Conservation (phyloP, 2,329 filamentous ascomycete species). For the Paraconiothyrium brasiliense region DNA sequence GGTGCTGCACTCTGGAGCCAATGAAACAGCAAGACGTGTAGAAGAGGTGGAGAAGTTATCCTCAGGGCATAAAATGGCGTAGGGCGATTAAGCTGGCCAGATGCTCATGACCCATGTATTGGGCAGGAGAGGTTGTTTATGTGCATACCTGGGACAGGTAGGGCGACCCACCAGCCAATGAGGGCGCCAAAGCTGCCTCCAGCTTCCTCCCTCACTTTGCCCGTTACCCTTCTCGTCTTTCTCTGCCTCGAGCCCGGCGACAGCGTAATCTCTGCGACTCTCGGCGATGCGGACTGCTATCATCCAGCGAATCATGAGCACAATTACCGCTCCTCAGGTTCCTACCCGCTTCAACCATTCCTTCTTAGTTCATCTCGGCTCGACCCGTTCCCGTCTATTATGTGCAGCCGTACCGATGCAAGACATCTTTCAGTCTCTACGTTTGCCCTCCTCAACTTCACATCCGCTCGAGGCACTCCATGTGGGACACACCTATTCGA, state of each 20-base stretch:
- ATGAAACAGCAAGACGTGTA: constrained; percentile 36
- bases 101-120: constrained; percentile 38
- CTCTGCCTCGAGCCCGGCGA: constrained; percentile 30
- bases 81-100: constrained; percentile 29
- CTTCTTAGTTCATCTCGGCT: constrained; percentile 33
- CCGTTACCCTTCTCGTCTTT: constrained; percentile 33
- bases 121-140: constrained; percentile 40
- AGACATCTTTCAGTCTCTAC: constrained; percentile 10
- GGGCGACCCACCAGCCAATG: constrained; percentile 43
- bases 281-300: constrained; percentile 28
- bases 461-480: not conserved
- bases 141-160: constrained; percentile 46
- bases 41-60: constrained; percentile 30
- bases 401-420: constrained; percentile 36
- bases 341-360: constrained; percentile 28
- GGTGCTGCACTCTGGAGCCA: constrained; percentile 31
- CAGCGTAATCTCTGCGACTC: constrained; percentile 27
- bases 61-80: constrained; percentile 25
- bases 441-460: not conserved
- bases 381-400: constrained; percentile 42
- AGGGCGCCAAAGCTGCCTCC: constrained; percentile 31
- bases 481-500: not conserved
- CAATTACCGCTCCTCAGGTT: constrained; percentile 24
- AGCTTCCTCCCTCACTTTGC: constrained; percentile 29
- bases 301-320: constrained; percentile 29